Conservation (phyloP, 2,329 filamentous ascomycete species). For the Sordariomycetes sp. region DNA sequence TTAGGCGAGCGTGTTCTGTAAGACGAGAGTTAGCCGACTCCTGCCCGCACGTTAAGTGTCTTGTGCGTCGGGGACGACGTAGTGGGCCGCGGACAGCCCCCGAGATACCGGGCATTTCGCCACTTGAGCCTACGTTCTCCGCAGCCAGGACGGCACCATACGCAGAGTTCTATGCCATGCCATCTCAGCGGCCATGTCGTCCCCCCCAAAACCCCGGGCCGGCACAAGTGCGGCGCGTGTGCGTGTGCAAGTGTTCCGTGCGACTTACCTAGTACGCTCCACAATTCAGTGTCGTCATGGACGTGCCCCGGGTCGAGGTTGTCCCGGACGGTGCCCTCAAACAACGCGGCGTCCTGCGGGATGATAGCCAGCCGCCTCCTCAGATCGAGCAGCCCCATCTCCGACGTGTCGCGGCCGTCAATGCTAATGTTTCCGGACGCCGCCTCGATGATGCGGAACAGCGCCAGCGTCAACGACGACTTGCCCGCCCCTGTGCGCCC, state of each 20-base stretch:
- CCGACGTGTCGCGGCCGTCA: conserved; percentile 77
- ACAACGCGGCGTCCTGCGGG: conserved; percentile 91
- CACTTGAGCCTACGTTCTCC: background rate
- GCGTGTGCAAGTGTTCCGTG: background rate
- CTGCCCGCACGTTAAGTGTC: background rate
- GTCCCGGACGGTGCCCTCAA: conserved; percentile 84
- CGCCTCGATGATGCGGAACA: conserved; percentile 94
- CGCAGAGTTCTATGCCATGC: background rate
- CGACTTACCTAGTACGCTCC: conserved; percentile 77
- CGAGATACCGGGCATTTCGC: background rate
- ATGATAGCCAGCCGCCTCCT: conserved; percentile 88
- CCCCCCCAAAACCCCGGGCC: too few relatives aligned
- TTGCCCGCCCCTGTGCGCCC: conserved; percentile 94
- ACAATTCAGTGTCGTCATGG: conserved; percentile 92
- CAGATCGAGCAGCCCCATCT: conserved; percentile 80
- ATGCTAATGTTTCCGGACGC: conserved; percentile 74
- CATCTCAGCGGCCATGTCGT: background rate
- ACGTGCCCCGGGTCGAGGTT: conserved; percentile 92
- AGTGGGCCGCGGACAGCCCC: background rate
- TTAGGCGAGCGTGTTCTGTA: conserved; percentile 80
- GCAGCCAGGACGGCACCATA: background rate
- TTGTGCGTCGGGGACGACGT: background rate
- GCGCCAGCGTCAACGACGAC: conserved; percentile 78
- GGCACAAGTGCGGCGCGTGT: background rate
- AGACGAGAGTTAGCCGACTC: background rate